A percentile compares a stretch with the other conserved stretches of the same genome.
phyloP scores from a whole-genome alignment of 1,139 yeast species.

The Scheffersomyces insectosa region DNA sequence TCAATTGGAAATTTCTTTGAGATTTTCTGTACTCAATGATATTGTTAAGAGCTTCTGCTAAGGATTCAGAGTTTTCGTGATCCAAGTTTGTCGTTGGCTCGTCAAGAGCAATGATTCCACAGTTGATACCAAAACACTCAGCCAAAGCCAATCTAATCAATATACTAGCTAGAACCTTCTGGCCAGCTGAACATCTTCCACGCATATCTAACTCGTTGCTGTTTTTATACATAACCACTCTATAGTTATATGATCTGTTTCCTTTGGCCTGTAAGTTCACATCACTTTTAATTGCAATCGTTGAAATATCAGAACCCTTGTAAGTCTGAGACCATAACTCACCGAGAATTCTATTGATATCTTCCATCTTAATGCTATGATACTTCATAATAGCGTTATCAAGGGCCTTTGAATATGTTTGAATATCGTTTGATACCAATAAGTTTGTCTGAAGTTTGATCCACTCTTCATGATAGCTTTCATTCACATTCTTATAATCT shows the following conservation, averaged over 20 bases:
- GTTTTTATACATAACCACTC: constrained; percentile 94
- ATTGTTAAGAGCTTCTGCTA: constrained; percentile 76
- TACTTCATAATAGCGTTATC: constrained; percentile 94
- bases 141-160: constrained; percentile 89
- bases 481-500: constrained; percentile 71
- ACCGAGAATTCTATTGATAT: constrained; percentile 82
- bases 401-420: constrained; percentile 78
- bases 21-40: constrained; percentile 73
- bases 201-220: constrained; percentile 95
- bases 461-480: constrained; percentile 67
- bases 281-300: constrained; percentile 84
- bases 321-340: constrained; percentile 95
- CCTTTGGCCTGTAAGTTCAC: constrained; percentile 59
- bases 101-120: constrained; percentile 94
- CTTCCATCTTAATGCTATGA: constrained; percentile 90
- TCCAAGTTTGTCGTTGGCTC: constrained; percentile 98
- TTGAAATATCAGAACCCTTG: constrained; percentile 92
- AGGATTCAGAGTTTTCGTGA: constrained; percentile 81
- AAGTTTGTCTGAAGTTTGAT: constrained; percentile 75
- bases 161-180: constrained; percentile 90
- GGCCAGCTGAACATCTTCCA: constrained; percentile 98
- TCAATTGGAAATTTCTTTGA: constrained; percentile 89
- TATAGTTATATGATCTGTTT: constrained; percentile 79
- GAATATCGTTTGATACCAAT: constrained; percentile 82
- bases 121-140: constrained; percentile 92